Percentiles rank a stretch among this genome's conserved stretches.
phyloP scores from a whole-genome alignment of 2,329 filamentous ascomycete genomes.

The Ceratocystis variospora region DNA sequence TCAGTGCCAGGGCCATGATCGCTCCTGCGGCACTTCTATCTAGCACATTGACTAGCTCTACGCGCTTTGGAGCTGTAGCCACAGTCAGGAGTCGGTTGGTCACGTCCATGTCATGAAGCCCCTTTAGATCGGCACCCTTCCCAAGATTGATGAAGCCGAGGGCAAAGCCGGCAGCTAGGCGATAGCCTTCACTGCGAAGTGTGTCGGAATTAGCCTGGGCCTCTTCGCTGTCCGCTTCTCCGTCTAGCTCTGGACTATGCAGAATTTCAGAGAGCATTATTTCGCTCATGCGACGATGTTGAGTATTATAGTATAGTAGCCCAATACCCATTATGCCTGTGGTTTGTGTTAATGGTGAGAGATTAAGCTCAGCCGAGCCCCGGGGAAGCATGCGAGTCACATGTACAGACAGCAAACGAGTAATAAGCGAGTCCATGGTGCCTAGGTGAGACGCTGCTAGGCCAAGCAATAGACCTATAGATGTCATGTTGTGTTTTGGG shows the following conservation, averaged over 20 bases:
- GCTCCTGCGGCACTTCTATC: conserved; percentile 91
- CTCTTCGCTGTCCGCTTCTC: conserved; percentile 31
- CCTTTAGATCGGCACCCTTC: conserved; percentile 74
- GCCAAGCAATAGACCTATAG: conserved; percentile 83
- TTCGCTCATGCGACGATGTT: conserved; percentile 96
- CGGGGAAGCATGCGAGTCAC: conserved; percentile 87
- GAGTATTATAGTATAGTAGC: conserved; percentile 82
- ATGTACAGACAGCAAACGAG: conserved; percentile 83
- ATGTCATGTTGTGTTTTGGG: conserved; percentile 98
- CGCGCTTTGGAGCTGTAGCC: conserved; percentile 77
- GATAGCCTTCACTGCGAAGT: conserved; percentile 87
- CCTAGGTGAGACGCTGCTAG: conserved; percentile 88
- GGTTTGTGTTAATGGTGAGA: conserved; percentile 86
- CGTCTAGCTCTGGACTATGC: conserved; percentile 36
- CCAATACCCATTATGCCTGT: conserved; percentile 96
- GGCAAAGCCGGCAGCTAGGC: conserved; percentile 83
- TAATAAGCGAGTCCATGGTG: conserved; percentile 94
- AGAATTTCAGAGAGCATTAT: conserved; percentile 98
- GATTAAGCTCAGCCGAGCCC: conserved; percentile 83
- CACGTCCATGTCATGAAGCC: conserved; percentile 84
- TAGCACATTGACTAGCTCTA: conserved; percentile 81
- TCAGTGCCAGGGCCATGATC: conserved; percentile 74
- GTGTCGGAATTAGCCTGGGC: conserved; percentile 69
- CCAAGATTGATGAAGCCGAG: conserved; percentile 90
- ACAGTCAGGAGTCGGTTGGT: conserved; percentile 76